These are phyloP conservation scores for Cardiospermum halicacabum DNA, from an alignment of 345 rosid species.

Conservation along the genomic window DNA sequence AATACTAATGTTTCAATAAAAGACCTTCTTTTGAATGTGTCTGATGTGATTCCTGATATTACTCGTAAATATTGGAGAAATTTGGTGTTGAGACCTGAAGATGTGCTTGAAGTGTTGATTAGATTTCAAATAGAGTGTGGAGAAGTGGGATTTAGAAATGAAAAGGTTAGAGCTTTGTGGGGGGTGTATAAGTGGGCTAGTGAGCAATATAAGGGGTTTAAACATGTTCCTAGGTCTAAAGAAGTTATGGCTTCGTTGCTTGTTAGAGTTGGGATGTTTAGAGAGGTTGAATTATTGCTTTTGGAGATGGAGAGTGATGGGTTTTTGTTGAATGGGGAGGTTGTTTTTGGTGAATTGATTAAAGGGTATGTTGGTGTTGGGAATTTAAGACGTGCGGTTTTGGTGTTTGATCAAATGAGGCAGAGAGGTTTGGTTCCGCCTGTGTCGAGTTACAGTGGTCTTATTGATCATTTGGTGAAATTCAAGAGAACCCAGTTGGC, in stretches of 20 bases:
- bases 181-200: conserved; percentile 48
- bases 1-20: conserved; percentile 39
- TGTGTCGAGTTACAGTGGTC: conserved; percentile 31
- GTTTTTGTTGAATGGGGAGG: conserved; percentile 34
- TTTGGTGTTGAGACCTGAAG: conserved; percentile 37
- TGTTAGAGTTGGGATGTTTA: conserved; percentile 44
- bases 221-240: conserved; percentile 47
- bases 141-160: conserved; percentile 27
- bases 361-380: conserved; percentile 36
- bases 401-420: conserved; percentile 49
- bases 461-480: conserved; percentile 46
- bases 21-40: conserved; percentile 47
- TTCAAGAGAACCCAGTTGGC: conserved; percentile 43
- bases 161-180: conserved; percentile 65
- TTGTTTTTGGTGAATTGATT: conserved; percentile 43
- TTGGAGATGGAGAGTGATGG: conserved; percentile 40
- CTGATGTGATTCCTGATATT: conserved; percentile 50
- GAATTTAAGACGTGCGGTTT: conserved; percentile 50
- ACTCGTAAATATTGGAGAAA: conserved; percentile 52
- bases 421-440: conserved; percentile 37
- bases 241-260: conserved; percentile 64
- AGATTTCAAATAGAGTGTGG: conserved; percentile 41
- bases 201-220: conserved; percentile 39
- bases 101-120: conserved; percentile 54
- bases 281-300: conserved; percentile 55